Evolutionary conservation across 2,329 filamentous ascomycete genomes (phyloP), one percentile per base, ranked within the genome.

Genomic region (Metarhizium humberi): DNA sequence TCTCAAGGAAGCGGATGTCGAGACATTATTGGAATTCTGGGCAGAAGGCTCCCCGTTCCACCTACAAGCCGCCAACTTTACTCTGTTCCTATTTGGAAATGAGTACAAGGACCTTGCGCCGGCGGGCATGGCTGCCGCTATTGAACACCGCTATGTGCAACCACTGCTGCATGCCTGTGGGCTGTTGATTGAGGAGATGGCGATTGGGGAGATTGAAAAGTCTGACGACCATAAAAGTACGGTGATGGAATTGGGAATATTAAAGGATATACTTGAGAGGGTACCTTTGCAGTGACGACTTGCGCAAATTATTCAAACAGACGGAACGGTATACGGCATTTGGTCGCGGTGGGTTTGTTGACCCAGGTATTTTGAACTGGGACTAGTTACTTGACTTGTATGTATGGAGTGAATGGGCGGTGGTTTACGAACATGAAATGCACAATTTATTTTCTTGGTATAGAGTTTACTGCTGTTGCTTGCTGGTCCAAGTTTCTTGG

Each of bases 11-110:
- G 69, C 72, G 34, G 72, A 72, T 25, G 60, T 67, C 2, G 68
- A 71, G 5, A 72, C 74, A 2, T 59, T 84, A 38, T 63, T 74
- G 42, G 76, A 83, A 29, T 80, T 79, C 60, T 78, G 80, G 73
- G 64, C 65, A 13, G 72, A 79, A 58, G 78, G 78, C 51, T 73
- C 74, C 51, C 71, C 78, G 2, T 80, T 85, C 57, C 71, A 85
- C 53, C 69, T 85, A 58, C 80, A 85, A 60, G 78, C 78, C 0
- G 77, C 78, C 56, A 86, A 85, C 61, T 84, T 86, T 65, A 76
- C 78, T 7, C 74, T 80, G 53, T 81, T 85, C 60, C 67, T 85
- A 20, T 78, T 80, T 62, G 69, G 70, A 4, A 66, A 70, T 40
- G 69, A 67, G 20, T 77, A 75, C 64, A 69, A 67, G 54, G 68